Base-by-base conservation (phyloP, 371 early-diverging fungal genomes). In the Mortierella sp. region DNA sequence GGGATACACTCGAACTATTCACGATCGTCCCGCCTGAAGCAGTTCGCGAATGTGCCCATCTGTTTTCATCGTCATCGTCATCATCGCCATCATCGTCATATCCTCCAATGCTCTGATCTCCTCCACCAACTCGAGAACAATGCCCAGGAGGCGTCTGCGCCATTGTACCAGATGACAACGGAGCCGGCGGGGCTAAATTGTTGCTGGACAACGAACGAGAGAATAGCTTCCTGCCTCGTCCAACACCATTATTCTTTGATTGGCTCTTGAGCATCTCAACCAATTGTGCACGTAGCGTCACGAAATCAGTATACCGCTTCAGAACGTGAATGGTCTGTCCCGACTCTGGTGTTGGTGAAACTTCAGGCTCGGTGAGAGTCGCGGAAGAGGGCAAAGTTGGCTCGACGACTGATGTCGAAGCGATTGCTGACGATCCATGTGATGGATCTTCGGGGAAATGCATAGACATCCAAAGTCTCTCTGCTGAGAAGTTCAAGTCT, bases 221-320 rank as follows among this genome's bases (percentile, higher is more conserved):
- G 6, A 52, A 40, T 41, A 65, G 24, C n/a, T 43, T 52, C 13
- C 63, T 53, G 13, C 53, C 52, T 16, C 60, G 55, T 24, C 47
- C 15, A 19, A 7, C 24, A 22, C 48, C 15, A 15, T 16, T 32
- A 36, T 36, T 24, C 33, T 58, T 57, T 7, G 59, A 50, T 24
- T 55, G 47, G 13, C 59, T 61, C 53, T 57, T 70, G 52, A 71
- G 71, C 55, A 55, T 61, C 41, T 70, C 75, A 3, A 72, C 75
- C 50, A 80, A 21, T 36, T 74, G 71, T 3, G 75, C 71, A 15
- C 75, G 67, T 22, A 80, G 22, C 0, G 67, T 50, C n/a, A 80
- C 75, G 62, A 80, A 80, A 32, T 80, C 80, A 40, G 80, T 68
- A 22, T 80, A 80, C 2, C 80, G 80, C 33, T 80, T 80, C n/a